phyloP scores from a whole-genome alignment of 1,284 basidiomycete genomes.

The Sporisorium reilianum region DNA sequence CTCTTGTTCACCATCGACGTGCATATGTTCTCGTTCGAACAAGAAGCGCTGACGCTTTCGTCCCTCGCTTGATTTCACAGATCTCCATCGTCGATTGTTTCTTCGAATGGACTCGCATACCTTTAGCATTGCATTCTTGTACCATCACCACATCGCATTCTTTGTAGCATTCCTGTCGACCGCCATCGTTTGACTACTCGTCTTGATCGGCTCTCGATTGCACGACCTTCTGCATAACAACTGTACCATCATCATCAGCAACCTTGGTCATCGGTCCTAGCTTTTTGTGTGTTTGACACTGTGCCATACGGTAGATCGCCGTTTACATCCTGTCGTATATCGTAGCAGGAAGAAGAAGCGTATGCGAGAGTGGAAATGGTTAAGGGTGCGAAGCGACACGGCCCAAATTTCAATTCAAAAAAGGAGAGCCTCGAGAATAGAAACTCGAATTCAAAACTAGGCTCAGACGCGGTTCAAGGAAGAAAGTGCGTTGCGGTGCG shows the following conservation, averaged over 20 bases:
- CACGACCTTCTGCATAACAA: conserved; percentile 4
- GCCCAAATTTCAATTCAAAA: background rate
- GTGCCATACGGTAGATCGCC: background rate
- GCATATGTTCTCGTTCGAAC: background rate
- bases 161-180: conserved; percentile 12
- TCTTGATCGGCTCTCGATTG: conserved; percentile 9
- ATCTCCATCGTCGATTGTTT: background rate
- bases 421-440: background rate
- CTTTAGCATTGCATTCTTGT: conserved; percentile 41
- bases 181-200: background rate
- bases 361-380: background rate
- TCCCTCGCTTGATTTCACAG: background rate
- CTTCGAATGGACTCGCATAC: conserved; percentile 1
- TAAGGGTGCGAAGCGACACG: background rate
- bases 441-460: background rate
- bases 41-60: conserved; percentile 6
- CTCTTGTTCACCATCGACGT: conserved; percentile 1
- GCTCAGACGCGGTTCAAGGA: conserved; percentile 2
- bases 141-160: conserved; percentile 24
- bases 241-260: conserved; percentile 2
- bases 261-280: background rate
- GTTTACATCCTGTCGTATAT: background rate
- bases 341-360: too few relatives aligned
- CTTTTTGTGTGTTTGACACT: background rate
- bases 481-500: background rate